A percentile compares a stretch with the other conserved stretches of the same genome.
Conservation (phyloP, 2,329 filamentous ascomycete genomes). For the Dichotomopilus funicola region DNA sequence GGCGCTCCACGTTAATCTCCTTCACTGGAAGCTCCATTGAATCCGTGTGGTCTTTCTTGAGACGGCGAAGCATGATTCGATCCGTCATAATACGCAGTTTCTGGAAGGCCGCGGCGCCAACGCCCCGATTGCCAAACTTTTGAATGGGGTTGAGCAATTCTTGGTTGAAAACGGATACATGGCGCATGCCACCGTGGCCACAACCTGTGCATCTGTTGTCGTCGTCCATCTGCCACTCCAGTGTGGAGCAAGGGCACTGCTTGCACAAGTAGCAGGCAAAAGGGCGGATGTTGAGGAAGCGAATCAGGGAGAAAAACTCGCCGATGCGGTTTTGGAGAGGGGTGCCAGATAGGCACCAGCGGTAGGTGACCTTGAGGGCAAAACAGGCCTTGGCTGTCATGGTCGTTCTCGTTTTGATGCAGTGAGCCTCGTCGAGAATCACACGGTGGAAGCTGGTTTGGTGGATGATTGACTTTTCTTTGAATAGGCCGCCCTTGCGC, state of each 20-base stretch:
- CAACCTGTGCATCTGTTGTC: slow-evolving; percentile 66
- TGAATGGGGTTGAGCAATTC: slow-evolving; percentile 83
- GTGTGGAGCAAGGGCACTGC: slow-evolving; percentile 67
- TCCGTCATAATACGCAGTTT: slow-evolving; percentile 87
- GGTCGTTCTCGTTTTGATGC: slow-evolving; percentile 83
- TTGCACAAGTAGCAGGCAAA: slow-evolving; percentile 96
- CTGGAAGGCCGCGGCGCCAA: slow-evolving; percentile 63
- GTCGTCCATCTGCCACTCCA: slow-evolving; percentile 77
- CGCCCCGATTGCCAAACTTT: slow-evolving; percentile 52
- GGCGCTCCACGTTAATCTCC: slow-evolving; percentile 82
- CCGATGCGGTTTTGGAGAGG: slow-evolving; percentile 96
- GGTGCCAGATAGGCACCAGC: slow-evolving; percentile 93
- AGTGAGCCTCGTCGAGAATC: slow-evolving; percentile 81
- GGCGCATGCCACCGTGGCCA: slow-evolving; percentile 44
- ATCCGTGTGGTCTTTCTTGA: slow-evolving; percentile 89
- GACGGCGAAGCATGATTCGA: slow-evolving; percentile 88
- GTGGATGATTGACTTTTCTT: slow-evolving; percentile 75
- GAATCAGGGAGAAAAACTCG: slow-evolving; percentile 89
- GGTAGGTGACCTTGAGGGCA: slow-evolving; percentile 77
- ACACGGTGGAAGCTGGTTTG: slow-evolving; percentile 81
- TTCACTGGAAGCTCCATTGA: slow-evolving; percentile 97
- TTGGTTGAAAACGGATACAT: slow-evolving; percentile 60
- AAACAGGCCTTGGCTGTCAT: slow-evolving; percentile 95
- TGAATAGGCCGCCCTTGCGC: slow-evolving; percentile 71
- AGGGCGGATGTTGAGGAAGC: slow-evolving; percentile 81